phyloP scores from a whole-genome alignment of 78 protist species.

The Dictyostelium intermedium region DNA sequence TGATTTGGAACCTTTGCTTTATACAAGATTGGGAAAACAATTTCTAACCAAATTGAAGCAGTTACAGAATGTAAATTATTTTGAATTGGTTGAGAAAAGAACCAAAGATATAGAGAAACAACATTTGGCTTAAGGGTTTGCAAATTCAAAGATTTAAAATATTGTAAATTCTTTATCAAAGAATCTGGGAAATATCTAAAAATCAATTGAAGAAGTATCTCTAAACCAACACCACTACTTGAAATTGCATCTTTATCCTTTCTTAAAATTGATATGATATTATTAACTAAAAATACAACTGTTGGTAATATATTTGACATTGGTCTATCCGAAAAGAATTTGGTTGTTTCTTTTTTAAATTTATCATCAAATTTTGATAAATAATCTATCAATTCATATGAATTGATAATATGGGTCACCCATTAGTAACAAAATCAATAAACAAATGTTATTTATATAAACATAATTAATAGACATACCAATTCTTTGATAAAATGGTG shows the following conservation, averaged over 20 bases:
- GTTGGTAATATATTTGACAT: not conserved
- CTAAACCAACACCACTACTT: constrained; percentile 56
- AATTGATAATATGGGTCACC: no score
- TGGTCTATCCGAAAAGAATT: constrained; percentile 20
- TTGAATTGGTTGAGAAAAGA: constrained; percentile 6
- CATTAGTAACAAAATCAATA: not conserved
- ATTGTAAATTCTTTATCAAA: not conserved
- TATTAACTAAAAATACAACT: constrained; percentile 25
- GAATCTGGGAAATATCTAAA: constrained; percentile 23
- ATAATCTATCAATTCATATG: constrained; percentile 12
- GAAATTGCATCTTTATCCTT: constrained; percentile 19
- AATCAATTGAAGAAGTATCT: constrained; percentile 34
- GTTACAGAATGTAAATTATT: not conserved
- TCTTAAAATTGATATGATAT: constrained; percentile 38
- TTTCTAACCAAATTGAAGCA: constrained; percentile 10
- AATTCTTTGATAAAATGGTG: not conserved
- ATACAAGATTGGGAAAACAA: constrained; percentile 2
- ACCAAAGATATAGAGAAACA: constrained; percentile 24
- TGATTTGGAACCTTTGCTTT: not conserved
- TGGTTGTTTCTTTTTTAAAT: constrained; percentile 41
- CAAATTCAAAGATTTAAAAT: constrained; percentile 16
- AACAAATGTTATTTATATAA: no score
- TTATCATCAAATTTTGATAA: constrained; percentile 16
- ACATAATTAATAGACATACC: constrained; percentile 19
- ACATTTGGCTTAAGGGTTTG: constrained; percentile 18